phyloP scores from a whole-genome alignment of 2,329 filamentous ascomycete genomes.

The Cladosporium sp. region DNA sequence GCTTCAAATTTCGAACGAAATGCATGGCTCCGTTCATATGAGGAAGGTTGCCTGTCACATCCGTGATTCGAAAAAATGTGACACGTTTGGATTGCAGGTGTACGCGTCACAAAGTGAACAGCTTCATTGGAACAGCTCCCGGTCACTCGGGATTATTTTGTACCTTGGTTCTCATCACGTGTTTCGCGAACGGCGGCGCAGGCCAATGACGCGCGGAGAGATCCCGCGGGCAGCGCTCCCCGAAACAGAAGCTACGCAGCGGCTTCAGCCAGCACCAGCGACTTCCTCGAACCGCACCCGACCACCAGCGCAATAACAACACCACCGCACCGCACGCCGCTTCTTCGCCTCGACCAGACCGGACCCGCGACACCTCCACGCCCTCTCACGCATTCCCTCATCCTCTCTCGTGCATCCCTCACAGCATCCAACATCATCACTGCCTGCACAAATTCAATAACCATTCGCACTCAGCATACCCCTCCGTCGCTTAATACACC shows the following conservation, averaged over 20 bases:
- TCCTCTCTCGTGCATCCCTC: not conserved
- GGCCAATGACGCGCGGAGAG: not conserved
- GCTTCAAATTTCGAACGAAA: too few species aligned
- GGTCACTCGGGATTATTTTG: too few species aligned
- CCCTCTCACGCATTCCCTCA: not conserved
- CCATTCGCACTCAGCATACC: constrained; percentile 10
- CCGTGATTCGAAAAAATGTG: too few species aligned
- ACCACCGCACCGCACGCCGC: not conserved
- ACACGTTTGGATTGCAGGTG: too few species aligned
- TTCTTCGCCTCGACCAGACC: not conserved
- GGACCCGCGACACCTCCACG: not conserved
- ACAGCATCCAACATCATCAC: constrained; percentile 6
- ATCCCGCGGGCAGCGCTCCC: not conserved
- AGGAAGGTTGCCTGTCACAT: too few species aligned
- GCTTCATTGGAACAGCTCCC: too few species aligned
- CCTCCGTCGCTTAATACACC: constrained; percentile 7
- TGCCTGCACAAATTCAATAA: constrained; percentile 11
- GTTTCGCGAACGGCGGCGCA: too few species aligned
- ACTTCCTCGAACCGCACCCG: not conserved
- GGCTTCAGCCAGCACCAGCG: not conserved
- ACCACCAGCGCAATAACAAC: not conserved
- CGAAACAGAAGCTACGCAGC: not conserved
- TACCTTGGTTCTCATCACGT: too few species aligned
- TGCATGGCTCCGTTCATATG: too few species aligned
- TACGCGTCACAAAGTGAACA: too few species aligned